Base-by-base conservation (phyloP, 2,329 filamentous ascomycete species). In the Penicillium sp. region DNA sequence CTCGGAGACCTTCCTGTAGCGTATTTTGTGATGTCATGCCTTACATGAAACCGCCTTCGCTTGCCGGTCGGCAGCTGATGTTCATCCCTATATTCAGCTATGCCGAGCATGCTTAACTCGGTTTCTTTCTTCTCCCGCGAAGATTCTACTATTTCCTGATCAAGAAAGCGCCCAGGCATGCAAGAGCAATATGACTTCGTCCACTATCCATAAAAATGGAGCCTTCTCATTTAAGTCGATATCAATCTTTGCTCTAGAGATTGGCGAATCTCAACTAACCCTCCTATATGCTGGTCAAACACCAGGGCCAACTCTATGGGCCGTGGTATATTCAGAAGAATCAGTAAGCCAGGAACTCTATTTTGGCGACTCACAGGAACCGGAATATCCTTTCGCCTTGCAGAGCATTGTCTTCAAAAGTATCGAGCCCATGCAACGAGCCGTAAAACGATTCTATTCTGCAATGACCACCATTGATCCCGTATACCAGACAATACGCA, bases 401-500 rank as follows among this genome's bases (percentile, higher is more conserved):
- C 49, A 12, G 30, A 35, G 30, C n/a, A 53, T 35, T 53, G 30
- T 35, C 49, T 53, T 19, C 49, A 19, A 30, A 13, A 35, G n/a
- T 12, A 24, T 53, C 8, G 49, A 53, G 17, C 19, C 49, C 2
- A 53, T 53, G 33, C 49, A 37, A 37, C 49, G 49, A 35, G 28
- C 24, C 10, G 49, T 35, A 13, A 53, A 37, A 22, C 49, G 49
- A 22, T 53, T 53, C 30, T 53, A 53, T 19, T 53, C 49, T n/a
- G 30, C 49, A 37, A 37, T 38, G 9, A 15, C 49, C 49, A 24
- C 33, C 15, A 19, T 53, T 4, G 47, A 51, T 33, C 56, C 56
- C 2, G 56, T 53, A 7, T 58, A 58, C 38, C 22, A 53, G 42
- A 40, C 33, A 22, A 58, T 58, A 19, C 28, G 56, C 19, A 42